Base-by-base conservation (phyloP, 1,284 basidiomycete species). In the Blastosporella zonata region DNA sequence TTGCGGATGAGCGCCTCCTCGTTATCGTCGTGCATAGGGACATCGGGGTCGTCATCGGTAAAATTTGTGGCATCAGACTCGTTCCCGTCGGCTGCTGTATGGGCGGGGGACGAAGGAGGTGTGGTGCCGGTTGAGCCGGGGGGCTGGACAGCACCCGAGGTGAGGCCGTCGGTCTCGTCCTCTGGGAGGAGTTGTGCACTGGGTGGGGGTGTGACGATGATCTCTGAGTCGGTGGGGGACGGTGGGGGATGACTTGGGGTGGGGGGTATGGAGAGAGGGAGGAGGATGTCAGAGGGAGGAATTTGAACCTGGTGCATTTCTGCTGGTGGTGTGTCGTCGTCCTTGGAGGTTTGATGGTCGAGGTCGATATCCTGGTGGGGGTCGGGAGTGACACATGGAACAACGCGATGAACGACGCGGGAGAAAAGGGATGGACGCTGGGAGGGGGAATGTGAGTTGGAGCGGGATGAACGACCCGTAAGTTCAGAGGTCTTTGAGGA, bases 101-200 rank as follows among this genome's bases (percentile, higher is more conserved):
- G 63, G 12, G 62, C 53, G 29, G 59, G 59, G 20, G 60, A 60
- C 21, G 63, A 61, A 17, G 33, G 15, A 18, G 49, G 22, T 1
- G 43, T 35, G 12, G 52, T 52, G 23, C 67, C 74, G 8, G 69
- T 71, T 6, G 74, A 73, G 6, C 73, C 73, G 13, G 73, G 72
- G 2, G 74, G 67, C 43, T 75, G 73, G 12, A 79, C 78, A 12
- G 76, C 75, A 28, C 75, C 78, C 31, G 75, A 77, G 4, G 78
- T 77, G 42, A 78, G 58, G 27, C 70, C 74, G 58, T 74, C 74
- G 10, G 75, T 75, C 55, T 76, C 77, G 6, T 72, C 67, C 41
- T 68, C 61, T 7, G 75, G 73, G 6, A 77, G 55, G 43, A 75
- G 64, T 20, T 66, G 62, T 18, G 71, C 64, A 37, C 65, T 71